Conservation (phyloP, 257 asterid genomes). For the Rehmannia glutinosa region DNA sequence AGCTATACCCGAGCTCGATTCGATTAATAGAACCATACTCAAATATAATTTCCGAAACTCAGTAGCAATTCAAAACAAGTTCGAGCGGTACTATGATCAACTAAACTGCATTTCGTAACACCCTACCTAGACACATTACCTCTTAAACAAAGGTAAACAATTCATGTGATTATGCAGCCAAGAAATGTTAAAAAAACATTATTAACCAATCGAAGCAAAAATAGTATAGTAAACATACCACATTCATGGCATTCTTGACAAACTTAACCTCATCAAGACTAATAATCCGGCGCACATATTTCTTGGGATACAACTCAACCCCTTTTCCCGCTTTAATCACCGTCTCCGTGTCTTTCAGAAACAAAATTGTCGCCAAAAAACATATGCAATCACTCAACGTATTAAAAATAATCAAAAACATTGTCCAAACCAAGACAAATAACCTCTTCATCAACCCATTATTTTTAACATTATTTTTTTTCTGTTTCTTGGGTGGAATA, state of each 20-base stretch:
- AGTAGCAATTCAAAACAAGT: too few relatives aligned
- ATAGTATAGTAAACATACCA: too few relatives aligned
- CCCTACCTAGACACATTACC: too few relatives aligned
- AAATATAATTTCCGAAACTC: too few relatives aligned
- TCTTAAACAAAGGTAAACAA: too few relatives aligned
- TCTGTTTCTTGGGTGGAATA: constrained; percentile 7
- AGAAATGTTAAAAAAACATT: too few relatives aligned
- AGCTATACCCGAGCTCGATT: too few relatives aligned
- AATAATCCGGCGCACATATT: constrained; percentile 28
- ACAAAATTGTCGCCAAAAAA: constrained; percentile 23
- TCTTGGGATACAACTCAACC: not conserved
- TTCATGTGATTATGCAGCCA: too few relatives aligned
- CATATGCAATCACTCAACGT: constrained; percentile 15
- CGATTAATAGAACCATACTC: too few relatives aligned
- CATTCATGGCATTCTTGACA: constrained; percentile 38
- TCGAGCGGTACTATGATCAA: too few relatives aligned
- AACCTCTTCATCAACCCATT: not conserved
- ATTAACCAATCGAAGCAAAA: too few relatives aligned
- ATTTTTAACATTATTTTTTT: not conserved
- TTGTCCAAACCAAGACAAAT: constrained; percentile 16
- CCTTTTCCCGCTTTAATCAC: constrained; percentile 29
- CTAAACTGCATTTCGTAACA: too few relatives aligned
- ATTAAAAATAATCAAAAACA: constrained; percentile 11
- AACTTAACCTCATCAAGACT: constrained; percentile 44
- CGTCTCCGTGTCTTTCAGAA: constrained; percentile 28